Evolutionary conservation across 768 basidiomycete genomes (phyloP).

Genomic region (Mycena metata): DNA sequence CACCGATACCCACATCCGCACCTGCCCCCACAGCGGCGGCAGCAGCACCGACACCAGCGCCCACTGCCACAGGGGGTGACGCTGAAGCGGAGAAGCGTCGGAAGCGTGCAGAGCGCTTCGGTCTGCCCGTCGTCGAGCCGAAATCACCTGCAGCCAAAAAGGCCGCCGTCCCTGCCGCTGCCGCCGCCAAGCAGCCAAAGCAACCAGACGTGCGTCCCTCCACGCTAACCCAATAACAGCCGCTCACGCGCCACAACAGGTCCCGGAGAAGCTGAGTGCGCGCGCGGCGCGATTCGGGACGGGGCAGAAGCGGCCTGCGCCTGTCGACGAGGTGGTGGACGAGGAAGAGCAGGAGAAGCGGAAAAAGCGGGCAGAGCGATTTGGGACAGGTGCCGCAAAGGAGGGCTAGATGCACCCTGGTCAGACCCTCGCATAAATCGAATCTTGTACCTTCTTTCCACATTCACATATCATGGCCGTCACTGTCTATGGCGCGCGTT

Average conservation of each 20-base stretch:
- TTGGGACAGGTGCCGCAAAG: slow-evolving; percentile 52
- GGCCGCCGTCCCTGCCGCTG: slow-evolving; percentile 25
- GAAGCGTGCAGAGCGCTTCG: slow-evolving; percentile 78
- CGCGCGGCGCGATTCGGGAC: slow-evolving; percentile 71
- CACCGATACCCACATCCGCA: slow-evolving; percentile 6
- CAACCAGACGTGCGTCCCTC: slow-evolving; percentile 43
- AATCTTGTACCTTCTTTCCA: not conserved
- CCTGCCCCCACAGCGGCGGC: slow-evolving; percentile 33
- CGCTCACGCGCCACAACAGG: slow-evolving; percentile 48
- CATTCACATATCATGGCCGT: slow-evolving; percentile 3
- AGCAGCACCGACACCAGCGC: slow-evolving; percentile 19
- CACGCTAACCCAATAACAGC: not conserved
- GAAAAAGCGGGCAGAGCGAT: slow-evolving; percentile 75
- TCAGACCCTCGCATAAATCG: not conserved
- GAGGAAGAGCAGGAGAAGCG: slow-evolving; percentile 70
- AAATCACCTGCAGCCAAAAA: slow-evolving; percentile 44
- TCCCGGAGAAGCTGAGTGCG: slow-evolving; percentile 61
- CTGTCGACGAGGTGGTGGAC: slow-evolving; percentile 64
- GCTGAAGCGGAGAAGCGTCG: slow-evolving; percentile 69
- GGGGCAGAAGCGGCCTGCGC: slow-evolving; percentile 51
- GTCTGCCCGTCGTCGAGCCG: slow-evolving; percentile 69
- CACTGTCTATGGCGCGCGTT: slow-evolving; percentile 44
- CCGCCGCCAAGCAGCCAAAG: slow-evolving; percentile 17
- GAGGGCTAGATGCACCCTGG: slow-evolving; percentile 13
- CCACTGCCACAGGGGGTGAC: slow-evolving; percentile 48